These are phyloP conservation scores for Arbutus unedo DNA, from an alignment of 148 eudicot genomes.

Conservation along the genomic window DNA sequence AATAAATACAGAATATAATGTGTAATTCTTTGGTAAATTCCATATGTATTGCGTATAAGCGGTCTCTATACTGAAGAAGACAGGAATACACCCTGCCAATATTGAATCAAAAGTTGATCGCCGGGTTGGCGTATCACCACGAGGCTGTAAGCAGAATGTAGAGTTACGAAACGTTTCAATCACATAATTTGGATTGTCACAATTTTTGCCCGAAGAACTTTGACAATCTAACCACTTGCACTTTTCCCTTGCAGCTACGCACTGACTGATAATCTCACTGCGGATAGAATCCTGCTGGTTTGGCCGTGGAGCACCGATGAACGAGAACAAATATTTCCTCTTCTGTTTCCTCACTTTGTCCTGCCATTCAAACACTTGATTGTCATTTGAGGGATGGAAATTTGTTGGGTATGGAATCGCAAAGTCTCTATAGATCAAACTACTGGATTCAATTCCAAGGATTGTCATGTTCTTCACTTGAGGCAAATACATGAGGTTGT, in stretches of 20 bases:
- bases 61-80: constrained; percentile 29
- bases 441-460: constrained; percentile 34
- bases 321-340: constrained; percentile 28
- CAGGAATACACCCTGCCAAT: too few relatives aligned
- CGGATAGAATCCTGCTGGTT: constrained; percentile 22
- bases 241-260: constrained; percentile 14
- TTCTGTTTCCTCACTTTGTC: constrained; percentile 20
- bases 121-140: too few relatives aligned
- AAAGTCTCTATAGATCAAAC: constrained; percentile 14
- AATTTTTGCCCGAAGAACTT: neutral
- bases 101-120: too few relatives aligned
- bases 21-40: constrained; percentile 39
- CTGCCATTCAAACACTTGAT: neutral
- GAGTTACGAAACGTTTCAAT: constrained; percentile 26
- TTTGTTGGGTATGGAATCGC: too few relatives aligned
- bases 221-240: constrained; percentile 15
- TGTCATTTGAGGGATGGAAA: too few relatives aligned
- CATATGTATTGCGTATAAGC: constrained; percentile 41
- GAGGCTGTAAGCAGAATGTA: neutral
- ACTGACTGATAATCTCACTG: constrained; percentile 33
- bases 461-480: constrained; percentile 34
- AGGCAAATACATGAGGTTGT: constrained; percentile 26
- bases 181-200: constrained; percentile 20
- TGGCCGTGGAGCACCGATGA: constrained; percentile 37
- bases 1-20: constrained; percentile 40